Evolutionary conservation across 1,139 yeast species (phyloP).

Genomic region (Yamadazyma buinensis): DNA sequence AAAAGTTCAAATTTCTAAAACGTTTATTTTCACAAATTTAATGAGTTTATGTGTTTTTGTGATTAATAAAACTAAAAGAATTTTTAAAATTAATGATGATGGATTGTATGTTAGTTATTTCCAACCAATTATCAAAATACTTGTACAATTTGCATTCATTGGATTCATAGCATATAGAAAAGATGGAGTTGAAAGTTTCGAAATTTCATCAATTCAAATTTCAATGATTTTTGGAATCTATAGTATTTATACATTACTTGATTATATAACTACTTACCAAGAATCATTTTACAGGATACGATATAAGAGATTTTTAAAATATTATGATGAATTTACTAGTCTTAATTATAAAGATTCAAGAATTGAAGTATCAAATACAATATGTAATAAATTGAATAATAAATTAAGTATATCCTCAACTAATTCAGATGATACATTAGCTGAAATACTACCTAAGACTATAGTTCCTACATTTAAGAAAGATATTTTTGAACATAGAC

Average conservation of each 20-base stretch:
- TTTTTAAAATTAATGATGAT: constrained; percentile 11
- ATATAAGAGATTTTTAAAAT: constrained; percentile 9
- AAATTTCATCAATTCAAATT: constrained; percentile 8
- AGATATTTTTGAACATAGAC: not conserved
- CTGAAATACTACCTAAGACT: constrained; percentile 13
- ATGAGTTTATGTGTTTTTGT: constrained; percentile 8
- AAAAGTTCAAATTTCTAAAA: constrained; percentile 7
- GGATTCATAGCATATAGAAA: constrained; percentile 12
- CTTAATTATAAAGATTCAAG: constrained; percentile 7
- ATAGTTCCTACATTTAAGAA: constrained; percentile 4
- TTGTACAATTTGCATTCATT: constrained; percentile 9
- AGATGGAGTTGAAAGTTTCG: constrained; percentile 2
- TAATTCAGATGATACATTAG: constrained; percentile 11
- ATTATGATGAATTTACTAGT: constrained; percentile 11
- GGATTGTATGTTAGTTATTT: constrained; percentile 10
- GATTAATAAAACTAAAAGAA: constrained; percentile 8
- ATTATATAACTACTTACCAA: constrained; percentile 9
- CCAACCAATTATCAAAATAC: constrained; percentile 12
- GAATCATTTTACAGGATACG: constrained; percentile 10
- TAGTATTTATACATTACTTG: constrained; percentile 3
- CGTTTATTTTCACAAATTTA: constrained; percentile 9
- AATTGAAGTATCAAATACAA: constrained; percentile 9
- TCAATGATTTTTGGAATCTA: constrained; percentile 7
- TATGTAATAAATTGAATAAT: constrained; percentile 8
- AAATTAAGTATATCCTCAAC: constrained; percentile 3